These are phyloP conservation scores for Aspergillus sp. DNA, from an alignment of 2,329 filamentous ascomycete species.

Conservation along the genomic window DNA sequence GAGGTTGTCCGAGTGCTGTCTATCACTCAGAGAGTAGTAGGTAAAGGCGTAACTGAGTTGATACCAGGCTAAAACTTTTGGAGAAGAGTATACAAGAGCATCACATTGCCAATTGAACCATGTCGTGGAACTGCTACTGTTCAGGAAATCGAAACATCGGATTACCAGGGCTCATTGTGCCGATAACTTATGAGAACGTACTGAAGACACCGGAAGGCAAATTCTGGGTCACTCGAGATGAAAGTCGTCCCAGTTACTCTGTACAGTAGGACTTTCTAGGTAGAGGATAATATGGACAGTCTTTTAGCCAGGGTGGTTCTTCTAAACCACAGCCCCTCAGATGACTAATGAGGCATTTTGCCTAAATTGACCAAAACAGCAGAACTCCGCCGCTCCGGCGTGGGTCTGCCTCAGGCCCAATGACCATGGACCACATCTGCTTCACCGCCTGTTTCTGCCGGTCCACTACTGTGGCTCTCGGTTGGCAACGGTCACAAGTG, in stretches of 20 bases:
- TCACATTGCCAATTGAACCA: neutral
- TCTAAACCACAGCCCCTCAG: neutral
- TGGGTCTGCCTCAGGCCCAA: slow-evolving; percentile 1
- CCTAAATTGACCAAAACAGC: slow-evolving; percentile 6
- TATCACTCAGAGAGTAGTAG: neutral
- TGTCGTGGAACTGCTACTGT: neutral
- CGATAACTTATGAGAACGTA: neutral
- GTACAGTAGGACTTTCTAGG: too few relatives aligned
- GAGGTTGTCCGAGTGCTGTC: neutral
- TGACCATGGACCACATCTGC: neutral
- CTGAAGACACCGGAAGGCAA: neutral
- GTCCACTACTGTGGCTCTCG: slow-evolving; percentile 6
- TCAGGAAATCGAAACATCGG: neutral
- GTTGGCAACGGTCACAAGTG: slow-evolving; percentile 1
- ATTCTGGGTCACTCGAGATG: neutral
- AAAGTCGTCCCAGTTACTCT: neutral
- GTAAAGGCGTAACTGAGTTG: neutral
- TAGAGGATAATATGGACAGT: too few relatives aligned
- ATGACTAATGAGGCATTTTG: slow-evolving; percentile 9
- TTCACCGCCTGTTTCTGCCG: slow-evolving; percentile 17
- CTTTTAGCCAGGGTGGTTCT: neutral
- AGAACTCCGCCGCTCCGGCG: neutral
- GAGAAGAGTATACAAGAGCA: neutral
- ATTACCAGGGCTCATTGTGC: neutral
- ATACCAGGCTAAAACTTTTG: neutral